Evolutionary conservation across 2,329 filamentous ascomycete genomes (phyloP), one percentile per base, ranked within the genome.

Genomic region (Huntiella bhutanensis): DNA sequence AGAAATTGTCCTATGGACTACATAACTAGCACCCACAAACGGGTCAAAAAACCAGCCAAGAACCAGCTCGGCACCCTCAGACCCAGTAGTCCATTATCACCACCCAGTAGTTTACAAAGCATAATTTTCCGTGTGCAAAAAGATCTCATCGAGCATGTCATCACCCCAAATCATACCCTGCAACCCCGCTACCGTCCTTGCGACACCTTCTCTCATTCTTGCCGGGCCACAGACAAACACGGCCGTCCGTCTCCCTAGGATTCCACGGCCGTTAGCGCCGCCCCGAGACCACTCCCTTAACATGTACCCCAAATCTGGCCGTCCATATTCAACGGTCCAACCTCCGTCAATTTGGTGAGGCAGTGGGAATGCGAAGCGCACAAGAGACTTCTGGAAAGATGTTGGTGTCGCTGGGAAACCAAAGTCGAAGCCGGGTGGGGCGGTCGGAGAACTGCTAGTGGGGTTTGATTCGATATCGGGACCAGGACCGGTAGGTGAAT

Each of bases 91-190:
- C 41, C 28, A 5, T 5, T 36, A 33, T 8, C 37, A 13, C 15
- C 32, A 12, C 6, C 32, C 6, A 28, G 7, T 28, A 28, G 8
- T 28, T 28, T 61, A 94, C 51, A 94, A 68, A 44, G 86, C 83
- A 64, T 94, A 95, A 60, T 95, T 95, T 68, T 96, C 88, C 3
- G 87, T 83, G 65, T 95, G 88, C 59, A 95, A 62, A 60, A 87
- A 95, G 46, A 96, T 82, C 70, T 95, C 88, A 58, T 95, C 87
- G 41, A 81, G 72, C 54, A 73, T 71, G 33, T 78, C 73, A 54
- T 85, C 79, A 4, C 73, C 77, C 80, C 84, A 86, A 43, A 96
- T 86, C 60, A 80, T 75, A 19, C 73, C 74, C 68, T 96, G 88
- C 55, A 95, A 64, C 49, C 72, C 66, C 2, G 88, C 88, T 17